Evolutionary conservation across 768 basidiomycete genomes (phyloP), one percentile per base, ranked within the genome.

Genomic region (Hericium coralloides): DNA sequence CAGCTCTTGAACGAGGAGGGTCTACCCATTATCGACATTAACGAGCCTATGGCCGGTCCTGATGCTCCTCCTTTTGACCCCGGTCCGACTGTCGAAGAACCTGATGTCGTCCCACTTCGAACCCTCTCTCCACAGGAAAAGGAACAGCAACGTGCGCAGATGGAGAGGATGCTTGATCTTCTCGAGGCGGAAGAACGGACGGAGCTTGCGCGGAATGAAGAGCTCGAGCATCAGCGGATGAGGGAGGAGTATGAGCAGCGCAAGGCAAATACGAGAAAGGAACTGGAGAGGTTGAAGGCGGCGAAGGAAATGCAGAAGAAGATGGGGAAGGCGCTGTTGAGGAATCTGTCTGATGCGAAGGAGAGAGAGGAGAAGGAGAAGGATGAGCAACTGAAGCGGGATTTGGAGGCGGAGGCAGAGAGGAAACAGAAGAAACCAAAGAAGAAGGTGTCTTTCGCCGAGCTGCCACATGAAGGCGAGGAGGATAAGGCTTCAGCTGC

Each of bases 1-100:
- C 58, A 90, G 88, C 73, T 85, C 53, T 63, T 85, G 41, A 87
- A 87, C 63, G 87, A 89, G 63, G 88, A 92, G 50, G 88, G 87
- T 3, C 78, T 88, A 39, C 89, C 89, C 12, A 85, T 92, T 59
- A 75, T 90, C 58, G 89, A 92, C 38, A 84, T 92, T 56, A 78
- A 77, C 31, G 89, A 92, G 64, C 82, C 81, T 18, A 52, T 55
- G 38, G 47, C 55, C 38, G 26, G 25, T n/a, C 25, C 20, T 2
- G 20, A 43, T 14, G 63, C 77, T 4, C 52, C 69, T 15, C 65
- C 63, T 2, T 49, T 50, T n/a, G 49, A 62, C 20, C 70, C 65
- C 26, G 53, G 57, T n/a, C 38, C 57, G 25, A 60, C 62, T n/a
- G 54, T 66, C 38, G 72, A 76, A 22, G 79, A 82, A 25, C 69